Evolutionary conservation across 225 moss, liverwort and hornwort species (phyloP), one percentile per base, ranked within the genome.

Genomic region (Lunularia cruciata): DNA sequence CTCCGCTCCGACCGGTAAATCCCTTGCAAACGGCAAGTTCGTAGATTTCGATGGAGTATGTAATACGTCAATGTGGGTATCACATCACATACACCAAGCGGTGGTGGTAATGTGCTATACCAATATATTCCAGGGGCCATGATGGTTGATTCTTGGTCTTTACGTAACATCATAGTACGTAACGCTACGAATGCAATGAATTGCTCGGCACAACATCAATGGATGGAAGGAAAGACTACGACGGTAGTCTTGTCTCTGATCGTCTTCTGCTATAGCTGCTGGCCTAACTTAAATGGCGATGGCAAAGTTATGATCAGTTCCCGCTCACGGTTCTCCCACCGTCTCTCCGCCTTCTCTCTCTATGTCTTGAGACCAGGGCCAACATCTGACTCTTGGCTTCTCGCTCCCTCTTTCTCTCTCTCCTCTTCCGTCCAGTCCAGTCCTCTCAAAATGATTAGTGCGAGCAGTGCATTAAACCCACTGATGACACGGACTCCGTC

Each of bases 401-500:
- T 52, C 8, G n/a, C 52, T 52, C 52, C 20, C 52, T 1, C 52
- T 52, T n/a, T 52, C 52, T n/a, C 23, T 52, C 12, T 52, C 20
- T 52, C 43, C 43, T 7, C 52, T 20, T n/a, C 19, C 52, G 52
- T 52, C 52, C 20, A 52, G 52, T 52, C 57, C 34, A 58, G 34
- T 31, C 18, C 57, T 58, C 32, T 58, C 32, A 31, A 34, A 31
- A 58, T 58, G 57, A 58, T 58, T 58, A 58, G 57, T 14, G 3
- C 15, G 57, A 58, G 57, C 34, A 34, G 57, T 5, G 18, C 57
- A 58, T 58, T 58, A 33, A 33, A 58, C 57, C 19, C 57, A 58
- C 57, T 58, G 57, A 58, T 58, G 57, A 58, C 57, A 58, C 57
- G 57, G 57, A 58, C 57, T 34, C 57, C 57, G 32, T n/a, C 52